Evolutionary conservation across 1,284 basidiomycete species (phyloP).

Genomic region (Garcileccinum viscosum): DNA sequence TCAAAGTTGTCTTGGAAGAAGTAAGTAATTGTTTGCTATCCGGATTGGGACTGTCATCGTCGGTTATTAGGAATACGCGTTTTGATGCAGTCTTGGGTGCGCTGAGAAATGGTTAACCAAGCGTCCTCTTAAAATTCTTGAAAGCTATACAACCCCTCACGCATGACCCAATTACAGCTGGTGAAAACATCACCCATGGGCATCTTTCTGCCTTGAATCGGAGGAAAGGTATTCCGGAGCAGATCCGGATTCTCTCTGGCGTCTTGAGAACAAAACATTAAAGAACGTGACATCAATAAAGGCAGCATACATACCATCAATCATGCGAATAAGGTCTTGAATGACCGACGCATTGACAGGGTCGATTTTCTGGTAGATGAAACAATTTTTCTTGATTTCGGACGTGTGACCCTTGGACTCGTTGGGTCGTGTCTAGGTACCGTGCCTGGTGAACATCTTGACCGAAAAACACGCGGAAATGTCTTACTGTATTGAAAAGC

Average conservation of each 20-base stretch:
- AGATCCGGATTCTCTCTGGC: constrained; percentile 62
- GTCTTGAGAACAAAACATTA: constrained; percentile 44
- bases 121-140: neutral
- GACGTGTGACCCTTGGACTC: constrained; percentile 61
- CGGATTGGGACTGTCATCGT: constrained; percentile 76
- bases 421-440: constrained; percentile 53
- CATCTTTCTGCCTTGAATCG: constrained; percentile 57
- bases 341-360: constrained; percentile 84
- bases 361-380: constrained; percentile 77
- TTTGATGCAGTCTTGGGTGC: constrained; percentile 87
- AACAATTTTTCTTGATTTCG: constrained; percentile 78
- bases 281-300: neutral
- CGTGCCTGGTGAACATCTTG: constrained; percentile 23
- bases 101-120: constrained; percentile 45
- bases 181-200: constrained; percentile 86
- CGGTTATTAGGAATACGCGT: constrained; percentile 91
- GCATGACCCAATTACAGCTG: constrained; percentile 86
- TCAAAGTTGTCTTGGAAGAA: constrained; percentile 72
- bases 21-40: constrained; percentile 62
- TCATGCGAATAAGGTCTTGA: constrained; percentile 70
- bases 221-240: constrained; percentile 66
- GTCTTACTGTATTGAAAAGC: constrained; percentile 88
- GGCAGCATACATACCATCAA: constrained; percentile 63
- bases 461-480: neutral
- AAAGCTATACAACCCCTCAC: constrained; percentile 70